These are phyloP conservation scores for Colletotrichum noveboracense DNA, from an alignment of 2,329 filamentous ascomycete genomes.

Conservation along the genomic window DNA sequence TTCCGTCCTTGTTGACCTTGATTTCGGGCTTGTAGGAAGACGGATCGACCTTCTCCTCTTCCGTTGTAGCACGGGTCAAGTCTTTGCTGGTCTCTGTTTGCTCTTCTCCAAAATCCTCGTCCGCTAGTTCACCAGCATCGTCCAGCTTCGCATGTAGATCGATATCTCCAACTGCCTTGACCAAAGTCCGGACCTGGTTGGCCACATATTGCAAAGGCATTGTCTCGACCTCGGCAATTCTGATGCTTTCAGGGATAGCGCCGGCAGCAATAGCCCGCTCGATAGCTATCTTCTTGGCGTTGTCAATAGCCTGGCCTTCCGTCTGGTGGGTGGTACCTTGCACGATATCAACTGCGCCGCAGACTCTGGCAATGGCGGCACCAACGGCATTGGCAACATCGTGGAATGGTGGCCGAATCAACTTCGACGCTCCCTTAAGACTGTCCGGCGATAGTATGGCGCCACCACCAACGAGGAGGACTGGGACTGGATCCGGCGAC, in stretches of 20 bases:
- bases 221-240: slow-evolving; percentile 46
- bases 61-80: slow-evolving; percentile 40
- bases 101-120: slow-evolving; percentile 50
- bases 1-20: neutral
- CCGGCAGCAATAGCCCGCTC: slow-evolving; percentile 22
- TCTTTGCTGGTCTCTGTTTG: slow-evolving; percentile 39
- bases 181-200: slow-evolving; percentile 37
- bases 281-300: slow-evolving; percentile 24
- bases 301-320: slow-evolving; percentile 24
- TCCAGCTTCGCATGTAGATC: slow-evolving; percentile 43
- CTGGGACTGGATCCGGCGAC: slow-evolving; percentile 27
- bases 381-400: slow-evolving; percentile 70
- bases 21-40: neutral
- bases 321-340: slow-evolving; percentile 24
- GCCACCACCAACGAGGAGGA: slow-evolving; percentile 66
- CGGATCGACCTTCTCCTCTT: slow-evolving; percentile 49
- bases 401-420: slow-evolving; percentile 61
- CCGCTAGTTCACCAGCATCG: slow-evolving; percentile 33
- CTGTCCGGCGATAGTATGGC: slow-evolving; percentile 61
- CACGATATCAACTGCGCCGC: slow-evolving; percentile 50
- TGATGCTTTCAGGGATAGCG: slow-evolving; percentile 31
- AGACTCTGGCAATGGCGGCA: slow-evolving; percentile 66
- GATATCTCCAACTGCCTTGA: slow-evolving; percentile 44
- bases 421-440: slow-evolving; percentile 59
- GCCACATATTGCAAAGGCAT: slow-evolving; percentile 40